A percentile compares a stretch with the other conserved stretches of the same genome.
Conservation (phyloP, 345 rosid genomes). For the Excoecaria cochinchinensis region DNA sequence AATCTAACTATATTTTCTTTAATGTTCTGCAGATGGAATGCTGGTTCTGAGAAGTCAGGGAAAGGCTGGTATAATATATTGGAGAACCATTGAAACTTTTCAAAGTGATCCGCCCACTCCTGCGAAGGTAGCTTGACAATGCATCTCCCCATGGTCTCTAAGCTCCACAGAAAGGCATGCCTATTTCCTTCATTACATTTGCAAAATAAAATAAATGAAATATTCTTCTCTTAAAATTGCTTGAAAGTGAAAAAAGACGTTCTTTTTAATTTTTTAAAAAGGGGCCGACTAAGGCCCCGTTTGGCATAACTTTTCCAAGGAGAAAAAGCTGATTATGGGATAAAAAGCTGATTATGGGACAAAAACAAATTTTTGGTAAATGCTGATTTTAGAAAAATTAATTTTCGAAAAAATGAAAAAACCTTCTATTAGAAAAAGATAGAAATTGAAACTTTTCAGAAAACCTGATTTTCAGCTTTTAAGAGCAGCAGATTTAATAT, state of each 20-base stretch:
- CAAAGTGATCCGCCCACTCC: background rate
- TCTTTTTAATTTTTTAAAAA: background rate
- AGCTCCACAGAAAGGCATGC: background rate
- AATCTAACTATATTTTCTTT: conserved; percentile 18
- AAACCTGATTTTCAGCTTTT: too few species aligned
- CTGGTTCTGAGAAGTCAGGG: background rate
- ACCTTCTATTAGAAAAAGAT: too few species aligned
- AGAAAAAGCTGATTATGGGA: too few species aligned
- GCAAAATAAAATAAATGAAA: background rate
- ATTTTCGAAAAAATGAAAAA: too few species aligned
- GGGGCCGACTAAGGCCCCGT: too few species aligned
- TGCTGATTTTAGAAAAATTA: too few species aligned
- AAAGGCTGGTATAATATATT: background rate
- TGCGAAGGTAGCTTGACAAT: background rate
- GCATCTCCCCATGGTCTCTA: background rate
- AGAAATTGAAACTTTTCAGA: too few species aligned
- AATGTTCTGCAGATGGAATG: conserved; percentile 30
- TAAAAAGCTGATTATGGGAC: too few species aligned
- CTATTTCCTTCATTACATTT: background rate
- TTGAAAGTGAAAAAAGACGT: background rate
- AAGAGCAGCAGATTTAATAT: too few species aligned
- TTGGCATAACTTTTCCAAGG: too few species aligned
- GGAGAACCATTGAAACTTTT: background rate
- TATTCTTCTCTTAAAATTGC: background rate
- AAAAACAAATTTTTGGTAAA: too few species aligned